Base-by-base conservation (phyloP, 2,329 filamentous ascomycete genomes). In the Botryotinia globosa region DNA sequence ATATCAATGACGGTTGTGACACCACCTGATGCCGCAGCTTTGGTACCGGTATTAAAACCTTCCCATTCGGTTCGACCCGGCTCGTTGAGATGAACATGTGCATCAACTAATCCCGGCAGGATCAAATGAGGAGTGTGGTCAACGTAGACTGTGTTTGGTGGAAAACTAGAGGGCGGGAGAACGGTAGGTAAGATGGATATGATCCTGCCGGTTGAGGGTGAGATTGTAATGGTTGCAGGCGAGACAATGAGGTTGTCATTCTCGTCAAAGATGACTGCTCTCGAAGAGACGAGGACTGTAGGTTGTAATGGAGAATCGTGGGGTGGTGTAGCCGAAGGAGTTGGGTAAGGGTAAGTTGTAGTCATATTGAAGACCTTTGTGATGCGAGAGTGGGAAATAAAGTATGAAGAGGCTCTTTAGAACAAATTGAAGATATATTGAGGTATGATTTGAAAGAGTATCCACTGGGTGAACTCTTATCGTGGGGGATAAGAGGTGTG, bases 1-100 rank as follows among this genome's bases (percentile, higher is more conserved):
- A 99, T 99, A 83, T 98, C 96, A 79, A 99, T 85, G 16, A 99
- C 94, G 0, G 96, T 98, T 7, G 96, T 99, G 39, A 98, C 96
- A 78, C 96, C 96, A 58, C 96, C 96, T 78, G 95, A 97, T 18
- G 96, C 96, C 6, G 96, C 96, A 48, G 96, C 96, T 78, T 93
- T 89, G 37, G 96, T 98, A 66, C 96, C 96, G 0, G 94, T 98
- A 85, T 91, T 92, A 85, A 99, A 99, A 18, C 96, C 96, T 81
- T 99, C 96, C 96, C 96, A 98, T 87, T 98, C 95, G 69, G 95
- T 98, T 73, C 96, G 89, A 59, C 96, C 96, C 0, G 96, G 96
- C 84, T 99, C 96, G 80, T 98, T 98, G 78, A 98, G 89, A 84
- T 99, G 96, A 54, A 99, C 96, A 82, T 99, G 96, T 51, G 96